Base-by-base conservation (phyloP, 257 asterid genomes). In the Scutellaria baicalensis region DNA sequence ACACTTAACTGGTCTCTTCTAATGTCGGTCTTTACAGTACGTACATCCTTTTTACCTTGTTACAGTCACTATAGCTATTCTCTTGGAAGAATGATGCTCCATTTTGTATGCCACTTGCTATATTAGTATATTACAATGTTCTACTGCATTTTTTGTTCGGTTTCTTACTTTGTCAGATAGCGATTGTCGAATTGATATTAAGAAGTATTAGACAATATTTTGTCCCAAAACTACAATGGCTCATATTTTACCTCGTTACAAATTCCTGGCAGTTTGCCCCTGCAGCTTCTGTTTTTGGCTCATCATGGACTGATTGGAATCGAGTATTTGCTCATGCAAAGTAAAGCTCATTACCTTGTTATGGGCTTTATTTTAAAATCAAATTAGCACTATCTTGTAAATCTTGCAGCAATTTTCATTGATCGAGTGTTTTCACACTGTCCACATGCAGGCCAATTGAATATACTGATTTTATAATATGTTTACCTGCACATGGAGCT, bases 1-100 rank as follows among this genome's bases (percentile, higher is more conserved):
- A 91, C 97, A 52, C 59, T 89, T 67, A 79, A 82, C 66, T 93
- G 97, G 99, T 89, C 96, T 80, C 91, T 93, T 82, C 78, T 94
- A 69, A 89, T 89, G 97, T 91, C 99, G 11, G 83, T 81, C 60
- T 66, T 91, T 57, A 91, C 99, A 35, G 97, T 93, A 83, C 68
- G 89, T 77, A 52, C 68, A 35, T 45, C 36, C 66, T 70, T 39
- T 11, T 48, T 36, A 47, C 42, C 58, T 20, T 10, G 16, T 39
- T 43, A 10, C 40, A 38, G 43, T 68, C 58, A 50, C 13, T 27
- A 20, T 40, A 16, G 52, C 38, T 44, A 39, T 69, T 67, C 5
- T 10, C 17, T 31, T 64, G 21, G 44, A 68, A 52, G 35, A 48
- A 63, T 59, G 44, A 56, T 66, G 43, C 64, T 42, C 64, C 51